Base-by-base conservation (phyloP, 345 rosid species). In the Salix arbutifolia region DNA sequence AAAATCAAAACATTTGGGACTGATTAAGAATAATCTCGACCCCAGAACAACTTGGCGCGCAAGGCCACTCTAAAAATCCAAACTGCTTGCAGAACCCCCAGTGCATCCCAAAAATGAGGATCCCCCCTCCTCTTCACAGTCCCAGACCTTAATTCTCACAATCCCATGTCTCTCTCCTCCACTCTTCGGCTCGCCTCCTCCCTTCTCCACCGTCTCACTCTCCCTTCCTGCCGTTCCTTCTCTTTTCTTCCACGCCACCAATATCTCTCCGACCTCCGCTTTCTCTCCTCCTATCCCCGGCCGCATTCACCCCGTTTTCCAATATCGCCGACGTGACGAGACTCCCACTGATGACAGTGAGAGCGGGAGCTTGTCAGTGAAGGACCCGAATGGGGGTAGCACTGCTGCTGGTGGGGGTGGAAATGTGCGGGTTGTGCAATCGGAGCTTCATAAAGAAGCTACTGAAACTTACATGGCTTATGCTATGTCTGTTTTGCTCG, bases 401-500 rank as follows among this genome's bases (percentile, higher is more conserved):
- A 2, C 30, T 28, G 30, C 30, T 28, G 30, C 30, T 18, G 75
- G 35, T 33, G 83, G 77, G n/a, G 72, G 80, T 67, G 33, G 73
- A 25, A 75, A 70, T 53, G 84, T 77, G 40, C 85, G 97, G 69
- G 84, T 93, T 4, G 85, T 91, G 37, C 88, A 87, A 0, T 48
- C 81, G 21, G 99, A 90, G 87, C 97, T 96, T 26, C 98, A 93
- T 69, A 91, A 88, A 83, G 99, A 96, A 79, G 97, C 97, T 73
- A 91, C 96, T 0, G 97, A 88, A 40, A 91, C 99, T 12, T 96
- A 96, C 79, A 84, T 96, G 93, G 71, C 99, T 0, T 96, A 96
- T 7, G 97, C 99, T 0, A 90, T 96, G 84, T 96, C 99, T 2
- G 99, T 96, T 69, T 74, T 96, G 78, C 97, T 96, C 28, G 99